These are phyloP conservation scores for Vitis rupestris DNA, from an alignment of 164 flowering plant genomes.

Conservation along the genomic window DNA sequence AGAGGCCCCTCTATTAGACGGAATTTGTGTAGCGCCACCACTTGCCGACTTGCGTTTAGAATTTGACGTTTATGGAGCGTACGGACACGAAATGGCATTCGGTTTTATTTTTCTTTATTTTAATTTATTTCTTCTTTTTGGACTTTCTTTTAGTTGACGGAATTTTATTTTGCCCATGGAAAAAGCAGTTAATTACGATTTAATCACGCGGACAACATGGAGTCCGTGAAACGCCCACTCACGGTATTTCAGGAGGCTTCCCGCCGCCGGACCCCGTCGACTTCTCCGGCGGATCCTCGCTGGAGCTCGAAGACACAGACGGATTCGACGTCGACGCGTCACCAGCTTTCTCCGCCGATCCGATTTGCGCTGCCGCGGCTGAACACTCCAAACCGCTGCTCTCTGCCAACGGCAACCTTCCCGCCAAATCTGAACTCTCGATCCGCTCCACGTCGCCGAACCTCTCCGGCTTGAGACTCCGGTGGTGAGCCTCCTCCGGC, in stretches of 20 bases:
- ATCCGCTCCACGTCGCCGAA: constrained; percentile 16
- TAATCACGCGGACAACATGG: neutral
- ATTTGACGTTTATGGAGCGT: neutral
- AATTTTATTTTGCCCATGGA: constrained; percentile 1
- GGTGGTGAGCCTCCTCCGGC: constrained; percentile 3
- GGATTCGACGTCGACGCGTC: constrained; percentile 34
- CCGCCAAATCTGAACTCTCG: constrained; percentile 20
- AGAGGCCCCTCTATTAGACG: neutral
- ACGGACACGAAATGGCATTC: constrained; percentile 21
- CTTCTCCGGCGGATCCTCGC: constrained; percentile 64
- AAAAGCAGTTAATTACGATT: constrained; percentile 24
- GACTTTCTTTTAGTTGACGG: no score
- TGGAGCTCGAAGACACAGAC: constrained; percentile 63
- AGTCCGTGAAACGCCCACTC: constrained; percentile 36
- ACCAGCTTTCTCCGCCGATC: constrained; percentile 11
- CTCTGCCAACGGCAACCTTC: constrained; percentile 7
- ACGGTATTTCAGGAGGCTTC: constrained; percentile 54
- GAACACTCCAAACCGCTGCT: constrained; percentile 2
- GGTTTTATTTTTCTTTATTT: no score
- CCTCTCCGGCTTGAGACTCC: neutral
- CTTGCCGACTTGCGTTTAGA: constrained; percentile 12
- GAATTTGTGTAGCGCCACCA: no score
- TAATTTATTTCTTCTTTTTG: no score
- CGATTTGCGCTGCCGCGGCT: constrained; percentile 8
- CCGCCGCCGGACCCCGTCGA: constrained; percentile 47